phyloP scores from a whole-genome alignment of 208 protist species.

The Lotmaria passim region DNA sequence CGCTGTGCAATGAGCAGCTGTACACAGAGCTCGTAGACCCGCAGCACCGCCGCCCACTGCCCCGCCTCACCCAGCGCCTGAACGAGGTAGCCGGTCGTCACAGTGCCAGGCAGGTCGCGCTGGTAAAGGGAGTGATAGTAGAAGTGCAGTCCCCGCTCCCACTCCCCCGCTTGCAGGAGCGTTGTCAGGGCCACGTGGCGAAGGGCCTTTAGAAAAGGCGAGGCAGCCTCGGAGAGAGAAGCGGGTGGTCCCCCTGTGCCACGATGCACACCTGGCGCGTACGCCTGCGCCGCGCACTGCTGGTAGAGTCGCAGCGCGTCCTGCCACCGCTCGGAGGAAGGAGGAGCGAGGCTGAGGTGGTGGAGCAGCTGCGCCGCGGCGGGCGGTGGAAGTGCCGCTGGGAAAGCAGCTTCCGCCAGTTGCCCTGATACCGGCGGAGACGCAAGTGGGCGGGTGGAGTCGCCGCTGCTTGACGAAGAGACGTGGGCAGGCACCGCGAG shows the following conservation, averaged over 20 bases:
- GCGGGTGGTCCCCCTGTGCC: neutral
- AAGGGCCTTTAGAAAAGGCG: conserved; percentile 34
- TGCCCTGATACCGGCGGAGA: neutral
- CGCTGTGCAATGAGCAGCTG: conserved; percentile 34
- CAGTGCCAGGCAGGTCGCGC: conserved; percentile 47
- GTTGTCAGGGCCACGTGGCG: conserved; percentile 50
- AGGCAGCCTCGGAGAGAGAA: neutral
- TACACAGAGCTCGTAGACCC: conserved; percentile 54
- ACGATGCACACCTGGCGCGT: neutral
- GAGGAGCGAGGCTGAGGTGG: conserved; percentile 32
- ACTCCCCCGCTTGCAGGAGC: conserved; percentile 38
- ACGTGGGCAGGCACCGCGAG: neutral
- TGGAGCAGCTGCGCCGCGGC: conserved; percentile 31
- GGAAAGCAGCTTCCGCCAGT: conserved; percentile 12
- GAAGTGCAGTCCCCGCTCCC: conserved; percentile 51
- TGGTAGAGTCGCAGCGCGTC: conserved; percentile 35
- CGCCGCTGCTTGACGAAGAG: neutral
- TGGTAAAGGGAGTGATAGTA: conserved; percentile 62
- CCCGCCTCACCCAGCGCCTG: conserved; percentile 43
- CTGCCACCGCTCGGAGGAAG: conserved; percentile 24
- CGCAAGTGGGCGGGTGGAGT: neutral
- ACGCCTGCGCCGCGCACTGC: conserved; percentile 7
- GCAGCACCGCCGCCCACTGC: conserved; percentile 34
- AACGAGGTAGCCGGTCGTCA: conserved; percentile 52
- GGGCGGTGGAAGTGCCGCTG: conserved; percentile 9